Evolutionary conservation across 2,329 filamentous ascomycete genomes (phyloP), one percentile per base, ranked within the genome.

Genomic region (Lithohypha guttulata): DNA sequence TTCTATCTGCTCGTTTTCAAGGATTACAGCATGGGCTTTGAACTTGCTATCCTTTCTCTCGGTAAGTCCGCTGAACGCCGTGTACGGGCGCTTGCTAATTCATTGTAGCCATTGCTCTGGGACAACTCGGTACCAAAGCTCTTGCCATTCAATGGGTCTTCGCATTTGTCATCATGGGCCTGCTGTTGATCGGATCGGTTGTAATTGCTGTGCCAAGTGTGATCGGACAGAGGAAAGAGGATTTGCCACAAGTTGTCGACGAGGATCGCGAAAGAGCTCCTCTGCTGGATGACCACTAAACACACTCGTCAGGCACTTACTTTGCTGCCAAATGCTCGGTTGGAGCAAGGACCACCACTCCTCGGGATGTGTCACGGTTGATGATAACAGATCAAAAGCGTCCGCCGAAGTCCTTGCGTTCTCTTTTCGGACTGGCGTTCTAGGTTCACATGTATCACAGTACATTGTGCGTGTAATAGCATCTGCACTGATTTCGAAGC

Each of bases 141-240:
- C 69, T 93, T 49, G 82, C 84, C 5, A 68, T 93, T 48, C 86
- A 94, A 64, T 93, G 85, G 85, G 89, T 93, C 61, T 93, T 93
- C 58, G 82, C 85, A 22, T 91, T 93, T 55, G 68, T 77, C 46
- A 85, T 93, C 57, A 86, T 89, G 70, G 74, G 69, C 1, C 57
- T 83, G 18, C 72, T 93, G 38, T 81, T 91, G 57, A 58, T 86
- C 14, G 62, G 75, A 13, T 84, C 81, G 1, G 53, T 83, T 2
- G 60, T 71, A 11, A 66, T 85, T 37, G 79, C 75, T 2, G 60
- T 82, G 22, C 80, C 81, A 0, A 71, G 71, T 15, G 68, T 77
- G 54, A 68, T 75, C 9, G 79, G 79, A 42, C 66, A 69, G 39
- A 71, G 77, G 32, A 53, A 69, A 45, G 64, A 61, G 34, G 73